Evolutionary conservation across 192 early-diverging fungal species (phyloP).

Genomic region (Coemansia umbellata): DNA sequence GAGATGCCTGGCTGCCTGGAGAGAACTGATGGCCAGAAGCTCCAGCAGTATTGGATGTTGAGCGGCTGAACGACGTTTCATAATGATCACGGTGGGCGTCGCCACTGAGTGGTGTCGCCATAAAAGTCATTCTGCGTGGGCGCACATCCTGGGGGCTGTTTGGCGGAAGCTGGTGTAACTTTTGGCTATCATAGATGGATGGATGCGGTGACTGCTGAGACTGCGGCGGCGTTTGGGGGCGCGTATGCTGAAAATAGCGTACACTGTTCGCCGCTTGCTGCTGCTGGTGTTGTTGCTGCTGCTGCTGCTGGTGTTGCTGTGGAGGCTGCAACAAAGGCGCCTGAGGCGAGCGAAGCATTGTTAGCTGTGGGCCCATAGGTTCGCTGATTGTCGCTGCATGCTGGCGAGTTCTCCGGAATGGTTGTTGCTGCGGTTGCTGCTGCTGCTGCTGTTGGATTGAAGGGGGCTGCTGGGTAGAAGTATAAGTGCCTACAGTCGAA

Average conservation of each 20-base stretch:
- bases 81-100: slow-evolving; percentile 43
- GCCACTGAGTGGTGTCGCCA: slow-evolving; percentile 11
- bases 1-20: slow-evolving; percentile 23
- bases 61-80: slow-evolving; percentile 46
- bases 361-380: slow-evolving; percentile 23
- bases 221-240: slow-evolving; percentile 1
- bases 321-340: slow-evolving; percentile 4
- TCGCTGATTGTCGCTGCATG: slow-evolving; percentile 50
- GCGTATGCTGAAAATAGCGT: slow-evolving; percentile 1
- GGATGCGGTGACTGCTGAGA: not conserved
- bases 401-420: slow-evolving; percentile 31
- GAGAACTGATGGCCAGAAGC: slow-evolving; percentile 15
- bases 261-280: not conserved
- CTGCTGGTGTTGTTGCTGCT: slow-evolving; percentile 22
- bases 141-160: slow-evolving; percentile 15
- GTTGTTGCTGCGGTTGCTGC: not conserved
- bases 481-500: no score
- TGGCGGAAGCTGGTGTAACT: not conserved
- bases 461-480: not conserved
- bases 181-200: slow-evolving; percentile 8
- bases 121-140: slow-evolving; percentile 40
- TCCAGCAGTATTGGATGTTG: slow-evolving; percentile 29
- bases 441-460: not conserved
- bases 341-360: slow-evolving; percentile 5
- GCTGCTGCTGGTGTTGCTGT: slow-evolving; percentile 27